These are phyloP conservation scores for Coffea eugenioides DNA, from an alignment of 257 asterid species.

Conservation along the genomic window DNA sequence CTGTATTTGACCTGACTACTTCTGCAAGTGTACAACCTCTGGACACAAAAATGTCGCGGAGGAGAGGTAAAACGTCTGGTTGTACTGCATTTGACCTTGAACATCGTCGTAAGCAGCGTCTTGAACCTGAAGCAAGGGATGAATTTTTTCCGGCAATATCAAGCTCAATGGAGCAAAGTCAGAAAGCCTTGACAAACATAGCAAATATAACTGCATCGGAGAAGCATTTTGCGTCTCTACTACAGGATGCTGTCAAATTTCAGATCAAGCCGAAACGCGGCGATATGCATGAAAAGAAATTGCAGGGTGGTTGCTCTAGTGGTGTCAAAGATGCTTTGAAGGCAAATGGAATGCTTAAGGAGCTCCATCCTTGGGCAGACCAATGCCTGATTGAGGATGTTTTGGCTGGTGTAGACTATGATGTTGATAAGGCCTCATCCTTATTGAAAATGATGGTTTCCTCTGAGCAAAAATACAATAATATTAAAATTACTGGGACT, in stretches of 20 bases:
- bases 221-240: constrained; percentile 64
- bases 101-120: constrained; percentile 43
- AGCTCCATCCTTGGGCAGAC: constrained; percentile 66
- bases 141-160: constrained; percentile 66
- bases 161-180: constrained; percentile 13
- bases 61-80: constrained; percentile 55
- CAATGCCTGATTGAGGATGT: constrained; percentile 72
- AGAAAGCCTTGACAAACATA: constrained; percentile 14
- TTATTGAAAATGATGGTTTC: constrained; percentile 52
- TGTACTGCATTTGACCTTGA: constrained; percentile 82
- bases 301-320: constrained; percentile 23
- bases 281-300: constrained; percentile 20
- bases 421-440: constrained; percentile 45
- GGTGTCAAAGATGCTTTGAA: constrained; percentile 10
- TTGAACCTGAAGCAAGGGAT: constrained; percentile 30
- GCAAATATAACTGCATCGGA: constrained; percentile 20
- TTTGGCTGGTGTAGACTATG: constrained; percentile 53
- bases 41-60: constrained; percentile 29
- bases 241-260: constrained; percentile 36
- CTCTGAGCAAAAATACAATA: constrained; percentile 20
- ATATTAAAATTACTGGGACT: constrained; percentile 21
- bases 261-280: constrained; percentile 24
- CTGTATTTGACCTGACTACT: constrained; percentile 28
- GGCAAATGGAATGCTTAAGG: constrained; percentile 41
- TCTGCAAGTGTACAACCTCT: constrained; percentile 31